Base-by-base conservation (phyloP, 164 flowering plant genomes). In the Macadamia integrifolia region DNA sequence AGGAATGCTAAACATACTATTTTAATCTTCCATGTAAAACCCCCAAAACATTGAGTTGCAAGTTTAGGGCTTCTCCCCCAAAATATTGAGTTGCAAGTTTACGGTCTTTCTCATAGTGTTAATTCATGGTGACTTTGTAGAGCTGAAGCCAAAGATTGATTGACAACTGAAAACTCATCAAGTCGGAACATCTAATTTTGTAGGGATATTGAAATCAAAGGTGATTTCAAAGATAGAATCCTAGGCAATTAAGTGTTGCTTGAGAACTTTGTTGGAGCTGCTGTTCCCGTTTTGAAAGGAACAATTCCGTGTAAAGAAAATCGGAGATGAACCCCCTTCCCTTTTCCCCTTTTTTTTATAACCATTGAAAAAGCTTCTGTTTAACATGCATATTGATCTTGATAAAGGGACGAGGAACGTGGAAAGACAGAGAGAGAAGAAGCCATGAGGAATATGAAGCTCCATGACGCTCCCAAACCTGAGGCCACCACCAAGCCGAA, bases 401-500 rank as follows among this genome's bases (percentile, higher is more conserved):
- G 59, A 77, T 77, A 75, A 77, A 66, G 70, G 66, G 56, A 71
- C 64, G 72, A 66, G 69, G 76, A 72, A 76, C 75, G 75, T 69
- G 61, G 57, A 64, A 66, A 78, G 58, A 53, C 63, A 64, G 42
- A 14, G 66, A 50, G 60, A 63, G 57, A 63, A 65, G 32, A 23
- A 23, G 23, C 18, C 57, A 58, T 72, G 77, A 69, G 73, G 73
- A 72, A 68, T 57, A 68, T 76, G 78, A 87, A 79, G 80, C 67
- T 8, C 15, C 23, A 65, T 55, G 76, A 70, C 50, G 62, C 63
- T 58, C 40, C 77, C 17, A 72, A 69, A 66, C 46, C 67, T 2
- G 83, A 72, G 65, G 0, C 49, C 15, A 75, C 76, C 67, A 71
- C 86, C 17, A 85, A 87, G 79, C 84, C 82, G 78, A 90, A 87